These are phyloP conservation scores for Omphalotus guepiniiformis DNA, from an alignment of 768 basidiomycete species.

Conservation along the genomic window DNA sequence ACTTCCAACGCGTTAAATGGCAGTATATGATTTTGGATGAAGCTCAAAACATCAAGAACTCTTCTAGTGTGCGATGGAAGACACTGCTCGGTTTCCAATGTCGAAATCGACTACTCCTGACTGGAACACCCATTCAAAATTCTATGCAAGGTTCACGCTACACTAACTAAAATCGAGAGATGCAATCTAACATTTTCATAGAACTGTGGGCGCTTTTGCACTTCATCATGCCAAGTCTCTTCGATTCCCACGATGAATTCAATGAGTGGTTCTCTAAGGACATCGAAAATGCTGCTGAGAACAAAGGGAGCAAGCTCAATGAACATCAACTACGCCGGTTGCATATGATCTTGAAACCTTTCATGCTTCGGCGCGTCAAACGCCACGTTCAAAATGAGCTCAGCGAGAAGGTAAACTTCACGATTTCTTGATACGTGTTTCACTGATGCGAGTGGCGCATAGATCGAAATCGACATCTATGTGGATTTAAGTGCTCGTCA, in stretches of 20 bases:
- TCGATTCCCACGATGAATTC: constrained; percentile 99
- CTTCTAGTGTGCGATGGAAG: constrained; percentile 95
- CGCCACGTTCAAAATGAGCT: constrained; percentile 99
- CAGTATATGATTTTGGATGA: constrained; percentile 99
- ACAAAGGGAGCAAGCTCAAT: constrained; percentile 87
- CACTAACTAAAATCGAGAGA: constrained; percentile 6
- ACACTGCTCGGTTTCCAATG: constrained; percentile 94
- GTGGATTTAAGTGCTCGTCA: constrained; percentile 94
- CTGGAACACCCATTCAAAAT: constrained; percentile 98
- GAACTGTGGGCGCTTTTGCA: constrained; percentile 98
- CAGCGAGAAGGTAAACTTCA: constrained; percentile 80
- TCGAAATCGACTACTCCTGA: constrained; percentile 89
- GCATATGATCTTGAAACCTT: constrained; percentile 99
- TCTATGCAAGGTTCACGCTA: constrained; percentile 87
- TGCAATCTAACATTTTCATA: constrained; percentile 26
- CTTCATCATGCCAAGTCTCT: constrained; percentile 99
- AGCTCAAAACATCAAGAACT: constrained; percentile 99
- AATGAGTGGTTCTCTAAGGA: constrained; percentile 99
- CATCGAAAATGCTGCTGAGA: constrained; percentile 92
- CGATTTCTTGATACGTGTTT: background rate
- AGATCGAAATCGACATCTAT: constrained; percentile 96
- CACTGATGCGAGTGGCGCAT: too few species aligned
- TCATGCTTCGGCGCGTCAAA: constrained; percentile 97
- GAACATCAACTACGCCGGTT: constrained; percentile 92
- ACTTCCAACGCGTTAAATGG: constrained; percentile 97